These are phyloP conservation scores for Zymoseptoria pseudotritici DNA, from an alignment of 2,329 filamentous ascomycete species.

Conservation along the genomic window DNA sequence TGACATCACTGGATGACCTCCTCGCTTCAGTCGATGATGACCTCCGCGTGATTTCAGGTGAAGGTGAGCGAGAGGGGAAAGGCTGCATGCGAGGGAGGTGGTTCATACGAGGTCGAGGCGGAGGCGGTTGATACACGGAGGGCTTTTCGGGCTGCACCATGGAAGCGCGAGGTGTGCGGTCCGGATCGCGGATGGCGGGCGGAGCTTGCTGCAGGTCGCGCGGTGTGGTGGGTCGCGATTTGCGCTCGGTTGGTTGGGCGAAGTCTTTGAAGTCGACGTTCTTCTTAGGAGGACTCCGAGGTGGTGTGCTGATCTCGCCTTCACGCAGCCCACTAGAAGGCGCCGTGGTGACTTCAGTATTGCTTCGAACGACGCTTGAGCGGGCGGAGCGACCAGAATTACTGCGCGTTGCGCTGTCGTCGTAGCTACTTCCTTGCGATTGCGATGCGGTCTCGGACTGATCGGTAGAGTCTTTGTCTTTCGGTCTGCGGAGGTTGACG, in stretches of 20 bases:
- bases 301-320: conserved; percentile 40
- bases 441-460: conserved; percentile 24
- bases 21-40: conserved; percentile 7
- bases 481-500: conserved; percentile 67
- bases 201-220: conserved; percentile 4
- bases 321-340: conserved; percentile 21
- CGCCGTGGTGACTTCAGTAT: conserved; percentile 46
- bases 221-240: conserved; percentile 14
- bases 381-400: conserved; percentile 16
- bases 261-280: conserved; percentile 26
- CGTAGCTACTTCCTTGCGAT: conserved; percentile 35
- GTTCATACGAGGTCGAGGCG: conserved; percentile 4
- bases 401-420: conserved; percentile 24
- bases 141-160: conserved; percentile 17
- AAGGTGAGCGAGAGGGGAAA: conserved; percentile 16
- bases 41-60: conserved; percentile 13
- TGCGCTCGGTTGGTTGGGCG: background rate
- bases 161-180: conserved; percentile 30
- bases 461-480: conserved; percentile 42
- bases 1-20: conserved; percentile 13
- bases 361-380: conserved; percentile 45
- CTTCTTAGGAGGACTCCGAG: conserved; percentile 37
- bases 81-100: conserved; percentile 13
- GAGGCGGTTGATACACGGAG: background rate
- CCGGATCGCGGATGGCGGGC: conserved; percentile 26